Evolutionary conservation across 306 rosid species (phyloP).

Genomic region (Gynostemma pentaphyllum): DNA sequence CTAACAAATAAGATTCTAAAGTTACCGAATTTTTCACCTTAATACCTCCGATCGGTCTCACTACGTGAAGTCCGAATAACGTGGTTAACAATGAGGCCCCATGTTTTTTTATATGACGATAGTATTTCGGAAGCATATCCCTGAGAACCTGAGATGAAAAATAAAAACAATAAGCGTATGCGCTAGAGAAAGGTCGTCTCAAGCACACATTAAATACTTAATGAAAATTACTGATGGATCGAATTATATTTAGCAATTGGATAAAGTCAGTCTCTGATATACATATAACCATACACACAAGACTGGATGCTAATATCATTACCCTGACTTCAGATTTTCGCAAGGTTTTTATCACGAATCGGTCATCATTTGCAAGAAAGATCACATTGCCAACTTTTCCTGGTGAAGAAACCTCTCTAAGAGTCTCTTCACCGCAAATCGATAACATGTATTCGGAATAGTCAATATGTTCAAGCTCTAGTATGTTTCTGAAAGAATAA

Average conservation of each 20-base stretch:
- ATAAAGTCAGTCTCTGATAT: not conserved
- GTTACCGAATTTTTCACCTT: slow-evolving; percentile 24
- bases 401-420: slow-evolving; percentile 20
- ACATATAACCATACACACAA: not conserved
- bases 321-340: slow-evolving; percentile 31
- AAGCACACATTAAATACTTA: not conserved
- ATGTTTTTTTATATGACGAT: slow-evolving; percentile 22
- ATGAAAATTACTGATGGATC: not conserved
- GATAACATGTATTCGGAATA: slow-evolving; percentile 20
- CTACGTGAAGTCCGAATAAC: slow-evolving; percentile 31
- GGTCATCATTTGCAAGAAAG: slow-evolving; percentile 14
- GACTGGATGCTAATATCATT: not conserved
- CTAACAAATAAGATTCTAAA: not conserved
- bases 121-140: slow-evolving; percentile 33
- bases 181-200: not conserved
- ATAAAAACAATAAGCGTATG: not conserved
- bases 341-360: slow-evolving; percentile 21
- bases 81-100: slow-evolving; percentile 21
- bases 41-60: slow-evolving; percentile 28
- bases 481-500: slow-evolving; percentile 22
- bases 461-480: slow-evolving; percentile 23
- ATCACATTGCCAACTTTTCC: slow-evolving; percentile 22
- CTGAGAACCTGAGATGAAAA: slow-evolving; percentile 19
- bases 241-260: not conserved
- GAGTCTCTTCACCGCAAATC: slow-evolving; percentile 20